Conservation (phyloP, 2,329 filamentous ascomycete species). For the Aspergillus caelatus region DNA sequence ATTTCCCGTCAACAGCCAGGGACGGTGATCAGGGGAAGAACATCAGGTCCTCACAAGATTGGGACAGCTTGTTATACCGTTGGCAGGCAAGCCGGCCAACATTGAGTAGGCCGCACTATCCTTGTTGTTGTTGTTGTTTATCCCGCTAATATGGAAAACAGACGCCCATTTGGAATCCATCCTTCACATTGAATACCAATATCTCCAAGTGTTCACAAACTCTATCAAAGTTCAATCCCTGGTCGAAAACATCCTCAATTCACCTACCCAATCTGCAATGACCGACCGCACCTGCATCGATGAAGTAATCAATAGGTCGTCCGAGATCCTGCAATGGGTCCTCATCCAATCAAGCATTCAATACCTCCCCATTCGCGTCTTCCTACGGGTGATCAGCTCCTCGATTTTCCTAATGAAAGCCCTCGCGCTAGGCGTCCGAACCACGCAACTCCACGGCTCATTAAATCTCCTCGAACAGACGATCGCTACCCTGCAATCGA, state of each 20-base stretch:
- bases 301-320: slow-evolving; percentile 52
- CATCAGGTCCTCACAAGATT: slow-evolving; percentile 12
- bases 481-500: not conserved
- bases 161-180: slow-evolving; percentile 37
- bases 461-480: slow-evolving; percentile 42
- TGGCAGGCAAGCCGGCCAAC: slow-evolving; percentile 13
- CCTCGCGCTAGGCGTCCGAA: slow-evolving; percentile 46
- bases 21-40: not conserved
- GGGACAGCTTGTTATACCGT: slow-evolving; percentile 11
- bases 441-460: slow-evolving; percentile 45
- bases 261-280: not conserved
- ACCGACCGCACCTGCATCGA: slow-evolving; percentile 48
- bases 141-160: not conserved
- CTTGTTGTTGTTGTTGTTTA: not conserved
- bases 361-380: slow-evolving; percentile 52
- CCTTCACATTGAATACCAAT: slow-evolving; percentile 51
- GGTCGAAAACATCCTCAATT: slow-evolving; percentile 43
- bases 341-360: slow-evolving; percentile 42
- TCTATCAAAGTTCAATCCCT: slow-evolving; percentile 53
- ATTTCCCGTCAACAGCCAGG: slow-evolving; percentile 24
- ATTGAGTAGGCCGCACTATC: not conserved
- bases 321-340: slow-evolving; percentile 48
- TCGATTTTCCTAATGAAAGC: slow-evolving; percentile 54
- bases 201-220: slow-evolving; percentile 36
- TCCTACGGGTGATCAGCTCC: slow-evolving; percentile 52